These are phyloP conservation scores for Epichloe elymi DNA, from an alignment of 2,329 filamentous ascomycete species.

Conservation along the genomic window DNA sequence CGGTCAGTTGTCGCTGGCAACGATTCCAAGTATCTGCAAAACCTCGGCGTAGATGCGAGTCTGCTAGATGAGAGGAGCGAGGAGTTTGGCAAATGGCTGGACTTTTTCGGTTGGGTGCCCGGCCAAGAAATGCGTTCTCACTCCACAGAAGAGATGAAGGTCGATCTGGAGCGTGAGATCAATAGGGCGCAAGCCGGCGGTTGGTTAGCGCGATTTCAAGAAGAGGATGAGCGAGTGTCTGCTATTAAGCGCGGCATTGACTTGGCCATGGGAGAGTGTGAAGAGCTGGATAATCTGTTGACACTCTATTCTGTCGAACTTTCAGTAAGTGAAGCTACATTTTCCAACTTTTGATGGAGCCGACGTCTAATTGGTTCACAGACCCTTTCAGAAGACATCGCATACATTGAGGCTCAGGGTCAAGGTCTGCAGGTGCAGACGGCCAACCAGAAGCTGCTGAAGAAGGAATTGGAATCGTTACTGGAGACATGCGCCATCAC, in stretches of 20 bases:
- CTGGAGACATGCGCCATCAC: slow-evolving; percentile 86
- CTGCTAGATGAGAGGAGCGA: slow-evolving; percentile 64
- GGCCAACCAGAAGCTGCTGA: slow-evolving; percentile 88
- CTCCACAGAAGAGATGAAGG: slow-evolving; percentile 67
- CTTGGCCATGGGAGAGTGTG: slow-evolving; percentile 82
- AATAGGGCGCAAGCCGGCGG: slow-evolving; percentile 84
- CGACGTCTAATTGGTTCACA: slow-evolving; percentile 22
- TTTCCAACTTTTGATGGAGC: background rate
- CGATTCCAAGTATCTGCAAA: slow-evolving; percentile 64
- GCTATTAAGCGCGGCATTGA: slow-evolving; percentile 80
- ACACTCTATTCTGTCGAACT: slow-evolving; percentile 93
- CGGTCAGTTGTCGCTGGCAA: slow-evolving; percentile 56
- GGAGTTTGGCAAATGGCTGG: slow-evolving; percentile 71
- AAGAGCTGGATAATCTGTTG: slow-evolving; percentile 86
- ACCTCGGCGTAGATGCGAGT: slow-evolving; percentile 62
- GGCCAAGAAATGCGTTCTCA: slow-evolving; percentile 62
- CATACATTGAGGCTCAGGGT: slow-evolving; percentile 93
- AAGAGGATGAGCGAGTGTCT: slow-evolving; percentile 81
- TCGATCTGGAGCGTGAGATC: slow-evolving; percentile 74
- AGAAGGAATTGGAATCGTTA: slow-evolving; percentile 78
- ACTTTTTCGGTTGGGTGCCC: slow-evolving; percentile 78
- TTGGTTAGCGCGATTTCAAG: slow-evolving; percentile 72
- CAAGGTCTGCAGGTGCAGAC: slow-evolving; percentile 95
- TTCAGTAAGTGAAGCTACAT: slow-evolving; percentile 45
- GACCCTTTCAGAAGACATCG: slow-evolving; percentile 90